Conservation (phyloP, 108 stramenopile genomes). For the Schizochytrium sp. region DNA sequence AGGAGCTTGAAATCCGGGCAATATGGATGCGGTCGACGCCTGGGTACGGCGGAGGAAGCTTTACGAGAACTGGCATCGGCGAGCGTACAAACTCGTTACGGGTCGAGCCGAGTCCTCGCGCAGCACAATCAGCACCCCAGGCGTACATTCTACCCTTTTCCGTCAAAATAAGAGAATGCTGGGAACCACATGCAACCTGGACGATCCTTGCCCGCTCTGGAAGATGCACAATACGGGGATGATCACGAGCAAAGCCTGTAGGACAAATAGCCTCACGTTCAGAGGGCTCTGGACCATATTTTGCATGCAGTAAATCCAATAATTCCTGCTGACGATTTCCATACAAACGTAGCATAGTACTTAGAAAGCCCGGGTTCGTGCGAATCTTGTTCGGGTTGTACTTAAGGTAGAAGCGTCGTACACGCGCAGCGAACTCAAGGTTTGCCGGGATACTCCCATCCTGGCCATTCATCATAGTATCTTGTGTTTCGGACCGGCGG, state of each 20-base stretch:
- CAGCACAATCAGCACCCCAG: conserved; percentile 29
- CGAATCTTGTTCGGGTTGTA: conserved; percentile 58
- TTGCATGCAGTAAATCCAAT: conserved; percentile 3
- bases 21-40: conserved; percentile 35
- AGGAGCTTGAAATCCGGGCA: conserved; percentile 26
- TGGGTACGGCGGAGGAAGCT: conserved; percentile 16
- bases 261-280: conserved; percentile 42
- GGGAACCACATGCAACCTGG: conserved; percentile 18
- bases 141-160: conserved; percentile 22
- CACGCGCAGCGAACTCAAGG: conserved; percentile 11
- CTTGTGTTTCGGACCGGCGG: conserved; percentile 6
- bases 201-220: neutral
- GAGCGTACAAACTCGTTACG: neutral
- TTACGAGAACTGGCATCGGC: neutral
- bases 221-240: conserved; percentile 1
- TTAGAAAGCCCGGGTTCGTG: conserved; percentile 34
- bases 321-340: conserved; percentile 17
- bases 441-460: neutral
- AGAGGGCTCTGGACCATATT: conserved; percentile 48
- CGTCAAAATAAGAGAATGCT: neutral
- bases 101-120: neutral
- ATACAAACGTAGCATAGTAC: conserved; percentile 34
- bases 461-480: neutral
- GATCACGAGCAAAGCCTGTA: conserved; percentile 41
- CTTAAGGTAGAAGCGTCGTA: conserved; percentile 47